Conservation (phyloP, 768 basidiomycete genomes). For the Podaxis sp. region DNA sequence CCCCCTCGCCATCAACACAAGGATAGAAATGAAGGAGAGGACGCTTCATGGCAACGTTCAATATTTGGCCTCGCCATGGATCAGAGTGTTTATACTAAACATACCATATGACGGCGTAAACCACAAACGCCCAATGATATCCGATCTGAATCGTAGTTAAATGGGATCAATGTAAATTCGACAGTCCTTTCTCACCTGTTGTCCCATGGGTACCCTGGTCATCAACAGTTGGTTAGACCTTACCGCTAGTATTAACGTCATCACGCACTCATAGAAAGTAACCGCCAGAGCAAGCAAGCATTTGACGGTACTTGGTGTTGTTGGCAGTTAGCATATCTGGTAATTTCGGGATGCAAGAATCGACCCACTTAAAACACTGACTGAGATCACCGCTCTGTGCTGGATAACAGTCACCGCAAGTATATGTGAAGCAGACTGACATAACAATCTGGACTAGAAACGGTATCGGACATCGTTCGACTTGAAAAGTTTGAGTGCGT, state of each 20-base stretch:
- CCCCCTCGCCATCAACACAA: conserved; percentile 32
- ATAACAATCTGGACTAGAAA: conserved; percentile 34
- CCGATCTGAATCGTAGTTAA: conserved; percentile 25
- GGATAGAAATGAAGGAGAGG: conserved; percentile 31
- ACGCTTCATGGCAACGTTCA: conserved; percentile 23
- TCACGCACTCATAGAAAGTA: conserved; percentile 35
- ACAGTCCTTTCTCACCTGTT: conserved; percentile 22
- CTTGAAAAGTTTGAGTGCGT: neutral
- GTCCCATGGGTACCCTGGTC: conserved; percentile 33
- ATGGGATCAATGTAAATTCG: neutral
- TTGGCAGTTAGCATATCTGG: neutral
- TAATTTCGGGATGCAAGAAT: neutral
- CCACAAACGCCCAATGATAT: conserved; percentile 36
- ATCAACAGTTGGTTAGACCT: neutral
- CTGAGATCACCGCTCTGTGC: conserved; percentile 35
- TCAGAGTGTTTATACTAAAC: conserved; percentile 4
- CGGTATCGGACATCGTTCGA: neutral
- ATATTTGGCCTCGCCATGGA: neutral
- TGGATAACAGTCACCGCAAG: conserved; percentile 38
- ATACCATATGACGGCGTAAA: conserved; percentile 36
- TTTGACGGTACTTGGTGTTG: conserved; percentile 29
- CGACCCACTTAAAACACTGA: conserved; percentile 36
- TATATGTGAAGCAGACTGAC: conserved; percentile 37
- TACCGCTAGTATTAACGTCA: neutral
- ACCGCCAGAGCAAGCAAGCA: conserved; percentile 33